phyloP scores from a whole-genome alignment of 2,329 filamentous ascomycete genomes.

The Xylaria sp. region DNA sequence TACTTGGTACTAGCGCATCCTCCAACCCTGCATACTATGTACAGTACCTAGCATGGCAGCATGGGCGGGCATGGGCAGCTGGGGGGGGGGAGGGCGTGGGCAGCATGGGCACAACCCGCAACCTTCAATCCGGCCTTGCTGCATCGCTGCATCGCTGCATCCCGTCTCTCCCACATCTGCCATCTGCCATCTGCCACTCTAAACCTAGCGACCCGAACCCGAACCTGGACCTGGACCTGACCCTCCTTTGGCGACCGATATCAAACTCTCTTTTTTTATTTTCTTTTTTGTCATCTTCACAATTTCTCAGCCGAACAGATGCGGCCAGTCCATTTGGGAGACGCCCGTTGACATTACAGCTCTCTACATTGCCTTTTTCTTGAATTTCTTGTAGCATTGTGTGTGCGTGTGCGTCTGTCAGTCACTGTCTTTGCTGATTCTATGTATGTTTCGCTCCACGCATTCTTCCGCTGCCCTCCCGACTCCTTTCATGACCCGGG shows the following conservation, averaged over 20 bases:
- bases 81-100: background rate
- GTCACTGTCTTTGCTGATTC: too few relatives aligned
- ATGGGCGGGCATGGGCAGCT: background rate
- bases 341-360: slow-evolving; percentile 9
- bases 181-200: too few relatives aligned
- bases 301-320: slow-evolving; percentile 1
- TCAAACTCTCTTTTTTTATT: background rate
- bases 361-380: background rate
- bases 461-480: slow-evolving; percentile 17
- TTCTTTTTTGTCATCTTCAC: background rate
- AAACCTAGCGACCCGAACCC: too few relatives aligned
- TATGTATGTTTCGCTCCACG: slow-evolving; percentile 18
- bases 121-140: background rate
- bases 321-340: slow-evolving; percentile 2
- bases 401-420: slow-evolving; percentile 1
- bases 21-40: slow-evolving; percentile 10
- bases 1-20: slow-evolving; percentile 19
- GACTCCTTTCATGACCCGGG: slow-evolving; percentile 21
- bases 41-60: slow-evolving; percentile 18
- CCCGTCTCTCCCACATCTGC: background rate
- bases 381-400: slow-evolving; percentile 22
- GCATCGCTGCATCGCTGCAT: background rate
- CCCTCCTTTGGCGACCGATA: background rate
- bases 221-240: background rate
- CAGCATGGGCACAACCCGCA: slow-evolving; percentile 15